A percentile compares a stretch with the other conserved stretches of the same genome.
phyloP scores from a whole-genome alignment of 1,284 basidiomycete species.

The Cutaneotrichosporon sp. region DNA sequence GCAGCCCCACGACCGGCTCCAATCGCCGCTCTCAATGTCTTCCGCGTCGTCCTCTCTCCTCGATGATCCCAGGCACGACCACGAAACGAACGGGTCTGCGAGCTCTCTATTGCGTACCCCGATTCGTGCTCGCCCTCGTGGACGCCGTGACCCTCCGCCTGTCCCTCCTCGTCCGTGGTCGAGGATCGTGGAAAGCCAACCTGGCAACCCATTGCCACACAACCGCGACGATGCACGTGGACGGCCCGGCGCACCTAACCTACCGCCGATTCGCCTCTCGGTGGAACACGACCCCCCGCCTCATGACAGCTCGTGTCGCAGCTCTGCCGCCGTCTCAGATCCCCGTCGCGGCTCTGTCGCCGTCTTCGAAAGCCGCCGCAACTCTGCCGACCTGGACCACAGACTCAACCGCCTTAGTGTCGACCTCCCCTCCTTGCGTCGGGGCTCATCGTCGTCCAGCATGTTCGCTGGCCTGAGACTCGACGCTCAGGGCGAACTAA shows the following conservation, averaged over 20 bases:
- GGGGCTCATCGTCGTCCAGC: constrained; percentile 3
- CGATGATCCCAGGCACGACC: background rate
- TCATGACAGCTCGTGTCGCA: background rate
- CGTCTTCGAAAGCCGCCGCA: background rate
- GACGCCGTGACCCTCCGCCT: constrained; percentile 37
- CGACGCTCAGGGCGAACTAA: background rate
- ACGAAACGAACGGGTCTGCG: background rate
- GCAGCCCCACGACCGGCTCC: background rate
- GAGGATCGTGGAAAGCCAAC: background rate
- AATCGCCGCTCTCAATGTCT: constrained; percentile 1
- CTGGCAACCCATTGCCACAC: background rate
- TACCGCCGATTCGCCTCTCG: background rate
- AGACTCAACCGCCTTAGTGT: background rate
- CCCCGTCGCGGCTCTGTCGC: background rate
- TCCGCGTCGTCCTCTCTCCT: constrained; percentile 17
- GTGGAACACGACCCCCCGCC: background rate
- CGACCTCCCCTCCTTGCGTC: background rate
- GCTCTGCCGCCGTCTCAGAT: background rate
- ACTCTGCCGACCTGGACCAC: background rate
- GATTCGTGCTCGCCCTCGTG: constrained; percentile 6
- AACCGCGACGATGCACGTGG: background rate
- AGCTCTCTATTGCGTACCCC: background rate
- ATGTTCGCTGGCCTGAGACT: background rate
- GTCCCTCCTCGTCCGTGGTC: constrained; percentile 36
- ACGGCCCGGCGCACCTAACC: background rate